Evolutionary conservation across 257 asterid species (phyloP).

Genomic region (Parsonsia alboflavescens): DNA sequence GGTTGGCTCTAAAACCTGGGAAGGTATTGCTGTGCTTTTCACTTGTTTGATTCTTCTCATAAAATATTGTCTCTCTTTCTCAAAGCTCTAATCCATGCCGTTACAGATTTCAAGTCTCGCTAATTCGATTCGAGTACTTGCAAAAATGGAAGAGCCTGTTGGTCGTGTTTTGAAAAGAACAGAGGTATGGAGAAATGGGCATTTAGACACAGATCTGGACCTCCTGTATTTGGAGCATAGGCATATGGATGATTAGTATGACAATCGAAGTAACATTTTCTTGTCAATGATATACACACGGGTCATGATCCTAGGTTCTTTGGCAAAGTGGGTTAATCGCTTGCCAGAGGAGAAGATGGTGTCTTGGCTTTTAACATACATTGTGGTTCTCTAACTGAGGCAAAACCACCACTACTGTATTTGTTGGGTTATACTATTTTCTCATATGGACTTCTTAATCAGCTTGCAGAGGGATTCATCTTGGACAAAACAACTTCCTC

Average conservation of each 20-base stretch:
- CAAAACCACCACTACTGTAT: background rate
- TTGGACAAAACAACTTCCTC: constrained; percentile 73
- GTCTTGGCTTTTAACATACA: background rate
- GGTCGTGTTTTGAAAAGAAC: constrained; percentile 66
- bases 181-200: constrained; percentile 40
- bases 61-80: background rate
- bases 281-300: background rate
- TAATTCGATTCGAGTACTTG: constrained; percentile 59
- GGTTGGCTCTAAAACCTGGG: constrained; percentile 53
- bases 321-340: background rate
- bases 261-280: background rate
- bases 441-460: constrained; percentile 16
- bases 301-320: background rate
- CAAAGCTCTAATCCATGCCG: constrained; percentile 5
- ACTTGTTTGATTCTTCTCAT: background rate
- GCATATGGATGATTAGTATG: background rate
- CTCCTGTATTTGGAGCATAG: background rate
- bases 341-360: background rate
- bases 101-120: constrained; percentile 54
- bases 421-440: background rate
- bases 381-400: background rate
- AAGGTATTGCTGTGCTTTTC: constrained; percentile 35
- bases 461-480: constrained; percentile 71
- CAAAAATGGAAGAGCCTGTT: constrained; percentile 79
- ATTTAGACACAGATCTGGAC: constrained; percentile 4